Percentiles rank a stretch among this genome's conserved stretches.
These are phyloP conservation scores for Talaromyces rugulosus DNA, from an alignment of 2,329 filamentous ascomycete genomes.

Conservation along the genomic window DNA sequence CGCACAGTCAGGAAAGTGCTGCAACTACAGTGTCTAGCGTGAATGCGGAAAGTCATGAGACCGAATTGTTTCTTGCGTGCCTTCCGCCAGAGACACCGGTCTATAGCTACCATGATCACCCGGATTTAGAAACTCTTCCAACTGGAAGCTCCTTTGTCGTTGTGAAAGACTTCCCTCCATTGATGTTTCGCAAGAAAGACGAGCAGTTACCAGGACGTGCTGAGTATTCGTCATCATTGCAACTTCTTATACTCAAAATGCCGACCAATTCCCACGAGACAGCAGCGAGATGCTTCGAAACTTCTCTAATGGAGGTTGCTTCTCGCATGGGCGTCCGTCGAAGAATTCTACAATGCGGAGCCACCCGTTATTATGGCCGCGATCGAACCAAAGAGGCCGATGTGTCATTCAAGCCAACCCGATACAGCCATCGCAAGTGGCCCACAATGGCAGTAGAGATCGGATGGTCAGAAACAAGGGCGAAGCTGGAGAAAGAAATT, in stretches of 20 bases:
- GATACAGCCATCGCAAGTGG: neutral
- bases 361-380: conserved; percentile 3
- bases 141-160: conserved; percentile 8
- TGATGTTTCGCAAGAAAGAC: neutral
- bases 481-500: conserved; percentile 9
- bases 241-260: conserved; percentile 10
- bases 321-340: neutral
- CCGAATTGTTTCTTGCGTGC: neutral
- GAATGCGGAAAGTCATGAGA: neutral
- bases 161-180: conserved; percentile 9
- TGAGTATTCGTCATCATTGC: conserved; percentile 11
- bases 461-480: conserved; percentile 7
- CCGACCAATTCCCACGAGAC: conserved; percentile 4
- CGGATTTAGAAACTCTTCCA: conserved; percentile 2
- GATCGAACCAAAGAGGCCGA: conserved; percentile 10
- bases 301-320: neutral
- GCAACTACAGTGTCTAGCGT: no score
- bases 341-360: neutral
- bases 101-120: conserved; percentile 1
- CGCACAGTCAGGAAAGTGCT: no score
- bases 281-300: neutral
- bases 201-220: conserved; percentile 3
- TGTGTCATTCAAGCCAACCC: conserved; percentile 7
- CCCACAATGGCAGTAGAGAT: conserved; percentile 10
- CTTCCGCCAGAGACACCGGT: conserved; percentile 9